Percentiles rank a stretch among this genome's conserved stretches.
phyloP scores from a whole-genome alignment of 176 grass and related monocot species.

The Musa schizocarpa region DNA sequence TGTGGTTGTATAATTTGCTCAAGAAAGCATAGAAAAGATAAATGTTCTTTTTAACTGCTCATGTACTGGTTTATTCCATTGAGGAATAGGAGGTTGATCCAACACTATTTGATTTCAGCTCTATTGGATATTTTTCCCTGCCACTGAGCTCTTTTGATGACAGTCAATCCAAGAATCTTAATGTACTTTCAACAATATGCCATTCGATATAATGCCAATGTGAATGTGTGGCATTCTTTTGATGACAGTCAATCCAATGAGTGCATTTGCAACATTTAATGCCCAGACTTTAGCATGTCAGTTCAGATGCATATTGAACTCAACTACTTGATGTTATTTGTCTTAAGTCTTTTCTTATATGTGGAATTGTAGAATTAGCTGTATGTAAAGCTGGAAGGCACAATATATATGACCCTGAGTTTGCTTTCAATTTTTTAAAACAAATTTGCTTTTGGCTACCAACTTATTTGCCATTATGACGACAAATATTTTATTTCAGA shows the following conservation, averaged over 20 bases:
- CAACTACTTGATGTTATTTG: neutral
- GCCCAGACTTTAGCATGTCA: neutral
- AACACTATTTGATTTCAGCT: neutral
- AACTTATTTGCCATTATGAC: neutral
- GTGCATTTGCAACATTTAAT: no score
- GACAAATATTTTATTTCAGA: conserved; percentile 43
- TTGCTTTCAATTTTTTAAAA: neutral
- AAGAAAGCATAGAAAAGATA: neutral
- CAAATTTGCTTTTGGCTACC: neutral
- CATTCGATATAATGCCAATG: no score
- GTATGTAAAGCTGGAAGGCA: neutral
- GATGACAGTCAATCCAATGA: no score
- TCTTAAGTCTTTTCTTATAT: neutral
- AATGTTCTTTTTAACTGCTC: neutral
- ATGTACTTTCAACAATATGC: no score
- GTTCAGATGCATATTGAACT: neutral
- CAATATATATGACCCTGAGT: neutral
- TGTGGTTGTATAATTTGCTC: neutral
- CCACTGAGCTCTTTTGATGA: no score
- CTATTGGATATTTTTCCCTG: no score
- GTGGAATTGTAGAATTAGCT: neutral
- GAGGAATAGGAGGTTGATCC: neutral
- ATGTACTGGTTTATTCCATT: neutral
- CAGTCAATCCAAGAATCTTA: no score
- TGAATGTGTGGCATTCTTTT: no score